A percentile compares a stretch with the other conserved stretches of the same genome.
Conservation (phyloP, 129 eudicot genomes). For the Rutidosis leptorrhynchoides region DNA sequence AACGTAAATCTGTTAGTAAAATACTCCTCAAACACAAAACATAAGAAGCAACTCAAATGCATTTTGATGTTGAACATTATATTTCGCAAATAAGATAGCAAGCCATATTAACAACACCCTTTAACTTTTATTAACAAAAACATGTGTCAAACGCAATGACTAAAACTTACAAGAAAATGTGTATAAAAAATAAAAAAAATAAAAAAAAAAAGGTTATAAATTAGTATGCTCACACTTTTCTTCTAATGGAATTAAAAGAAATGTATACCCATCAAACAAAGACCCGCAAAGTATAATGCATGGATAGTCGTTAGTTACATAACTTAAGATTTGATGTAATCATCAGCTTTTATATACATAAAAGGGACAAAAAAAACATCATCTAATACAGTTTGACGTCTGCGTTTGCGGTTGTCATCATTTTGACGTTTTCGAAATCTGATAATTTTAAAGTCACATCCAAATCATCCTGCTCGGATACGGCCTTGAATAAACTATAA, state of each 20-base stretch:
- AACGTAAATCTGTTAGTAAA: slow-evolving; percentile 12
- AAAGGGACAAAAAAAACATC: too few species aligned
- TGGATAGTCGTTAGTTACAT: background rate
- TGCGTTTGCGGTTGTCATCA: too few species aligned
- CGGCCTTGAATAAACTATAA: background rate
- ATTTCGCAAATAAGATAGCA: background rate
- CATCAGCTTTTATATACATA: too few species aligned
- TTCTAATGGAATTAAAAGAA: background rate
- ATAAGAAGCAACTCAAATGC: background rate
- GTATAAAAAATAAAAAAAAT: too few species aligned
- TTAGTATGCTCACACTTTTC: background rate
- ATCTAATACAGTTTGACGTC: too few species aligned
- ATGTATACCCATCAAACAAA: background rate
- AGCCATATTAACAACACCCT: background rate
- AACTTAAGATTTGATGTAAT: too few species aligned
- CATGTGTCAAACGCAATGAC: background rate
- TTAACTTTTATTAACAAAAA: background rate
- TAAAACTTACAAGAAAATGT: background rate
- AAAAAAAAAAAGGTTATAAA: too few species aligned
- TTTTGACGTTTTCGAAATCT: too few species aligned
- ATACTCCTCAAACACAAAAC: background rate
- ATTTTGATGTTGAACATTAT: background rate
- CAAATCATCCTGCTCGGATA: background rate
- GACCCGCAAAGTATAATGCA: too few species aligned
- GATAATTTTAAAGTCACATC: too few species aligned